Percentiles rank a stretch among this genome's conserved stretches.
These are phyloP conservation scores for Carnegiea gigantea DNA, from an alignment of 179 eudicot genomes.

Conservation along the genomic window DNA sequence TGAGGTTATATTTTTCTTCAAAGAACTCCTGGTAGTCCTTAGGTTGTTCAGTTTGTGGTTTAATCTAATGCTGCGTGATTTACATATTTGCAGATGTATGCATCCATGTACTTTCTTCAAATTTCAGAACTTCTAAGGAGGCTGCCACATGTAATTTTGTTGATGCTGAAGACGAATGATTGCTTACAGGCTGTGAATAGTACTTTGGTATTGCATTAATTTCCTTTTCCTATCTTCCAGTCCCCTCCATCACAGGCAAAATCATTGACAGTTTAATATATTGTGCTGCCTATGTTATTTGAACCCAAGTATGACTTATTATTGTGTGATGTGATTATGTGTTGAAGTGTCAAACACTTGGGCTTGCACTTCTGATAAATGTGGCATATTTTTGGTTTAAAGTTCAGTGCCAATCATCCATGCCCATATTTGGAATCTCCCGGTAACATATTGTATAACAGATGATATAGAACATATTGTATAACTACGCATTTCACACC, in stretches of 20 bases:
- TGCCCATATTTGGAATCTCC: background rate
- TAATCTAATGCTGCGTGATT: background rate
- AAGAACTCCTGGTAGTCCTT: background rate
- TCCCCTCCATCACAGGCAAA: background rate
- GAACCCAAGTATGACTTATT: background rate
- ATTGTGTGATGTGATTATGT: background rate
- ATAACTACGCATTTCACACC: too few species aligned
- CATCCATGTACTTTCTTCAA: constrained; percentile 86
- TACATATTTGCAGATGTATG: constrained; percentile 74
- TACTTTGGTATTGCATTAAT: constrained; percentile 61
- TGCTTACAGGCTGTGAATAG: constrained; percentile 86
- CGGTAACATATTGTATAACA: too few species aligned
- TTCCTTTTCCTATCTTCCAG: background rate
- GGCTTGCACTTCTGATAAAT: background rate
- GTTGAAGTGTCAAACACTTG: background rate
- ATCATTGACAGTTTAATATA: background rate
- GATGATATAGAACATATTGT: too few species aligned
- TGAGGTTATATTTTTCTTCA: background rate
- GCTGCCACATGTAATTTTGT: constrained; percentile 86
- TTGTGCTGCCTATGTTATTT: background rate
- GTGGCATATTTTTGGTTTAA: background rate
- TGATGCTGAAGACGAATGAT: constrained; percentile 97
- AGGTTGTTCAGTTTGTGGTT: constrained; percentile 5
- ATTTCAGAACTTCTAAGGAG: constrained; percentile 87
- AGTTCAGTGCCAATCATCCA: background rate